Evolutionary conservation across 805 yeast species (phyloP), one percentile per base, ranked within the genome.

Genomic region (Teunomyces aglyptinius): DNA sequence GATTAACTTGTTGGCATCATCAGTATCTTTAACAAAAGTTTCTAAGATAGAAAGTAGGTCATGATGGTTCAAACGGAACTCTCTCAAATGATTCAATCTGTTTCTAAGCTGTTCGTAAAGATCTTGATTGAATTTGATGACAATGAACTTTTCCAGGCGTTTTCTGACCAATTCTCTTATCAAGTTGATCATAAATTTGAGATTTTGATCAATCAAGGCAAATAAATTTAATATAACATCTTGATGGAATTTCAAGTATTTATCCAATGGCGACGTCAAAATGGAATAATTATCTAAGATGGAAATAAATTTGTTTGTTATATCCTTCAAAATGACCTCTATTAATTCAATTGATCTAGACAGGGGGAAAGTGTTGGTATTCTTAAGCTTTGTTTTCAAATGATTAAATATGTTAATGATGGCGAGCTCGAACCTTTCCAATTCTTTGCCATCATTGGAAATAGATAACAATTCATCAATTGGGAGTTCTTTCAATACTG

Each of bases 161-260:
- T 83, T 86, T 51, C 97, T 71, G 34, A 87, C 70, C 3, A 86
- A 63, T 49, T 91, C 97, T 46, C 97, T 76, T 0, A 89, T 79
- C 36, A 86, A 59, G 43, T 80, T 76, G 1, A 82, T 78, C 65
- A 84, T 80, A 46, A 82, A 87, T 56, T 84, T 82, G 8, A 82
- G 59, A 34, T 78, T 76, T 22, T 71, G 75, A 31, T 89, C 95
- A 71, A 91, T 79, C 0, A 73, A 62, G 2, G 60, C 64, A 27
- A 83, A 71, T 0, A 78, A 52, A 1, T 62, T 60, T 0, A 56
- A 38, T 0, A 75, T 51, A 6, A 46, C 18, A 0, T 43, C 47
- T 2, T 63, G 55, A 34, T 52, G 53, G 3, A 63, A 13, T 1
- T 48, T 44, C 3, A 49, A 18, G 52, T 85, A 84, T 2, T 70